Conservation (phyloP, 83 land plant genomes). For the Diphasiastrum complanatum region DNA sequence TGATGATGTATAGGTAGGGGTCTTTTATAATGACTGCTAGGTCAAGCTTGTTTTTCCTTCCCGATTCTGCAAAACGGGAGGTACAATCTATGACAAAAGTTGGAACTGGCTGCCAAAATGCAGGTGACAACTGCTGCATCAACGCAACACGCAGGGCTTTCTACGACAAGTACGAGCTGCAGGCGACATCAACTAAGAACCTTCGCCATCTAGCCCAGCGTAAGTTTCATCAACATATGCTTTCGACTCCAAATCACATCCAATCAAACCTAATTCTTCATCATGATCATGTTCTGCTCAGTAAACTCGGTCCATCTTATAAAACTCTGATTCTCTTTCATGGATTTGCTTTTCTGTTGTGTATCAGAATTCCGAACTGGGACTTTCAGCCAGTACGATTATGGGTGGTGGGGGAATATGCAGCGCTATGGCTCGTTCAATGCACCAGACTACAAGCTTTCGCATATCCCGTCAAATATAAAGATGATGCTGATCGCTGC, state of each 20-base stretch:
- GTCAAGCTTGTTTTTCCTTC: too few species aligned
- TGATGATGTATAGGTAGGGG: neutral
- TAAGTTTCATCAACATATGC: neutral
- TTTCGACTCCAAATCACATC: neutral
- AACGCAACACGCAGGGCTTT: neutral
- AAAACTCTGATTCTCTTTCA: neutral
- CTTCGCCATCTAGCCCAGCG: conserved; percentile 11
- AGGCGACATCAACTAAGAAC: conserved; percentile 11
- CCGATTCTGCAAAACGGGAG: too few species aligned
- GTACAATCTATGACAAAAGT: too few species aligned
- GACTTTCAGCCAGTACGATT: conserved; percentile 3
- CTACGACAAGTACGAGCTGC: conserved; percentile 3
- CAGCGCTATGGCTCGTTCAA: neutral
- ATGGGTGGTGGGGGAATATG: conserved; percentile 1
- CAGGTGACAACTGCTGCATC: conserved; percentile 10
- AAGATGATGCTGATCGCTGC: neutral
- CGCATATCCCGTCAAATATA: conserved; percentile 1
- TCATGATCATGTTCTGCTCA: neutral
- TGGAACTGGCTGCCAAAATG: too few species aligned
- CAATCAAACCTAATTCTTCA: neutral
- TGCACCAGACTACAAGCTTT: neutral
- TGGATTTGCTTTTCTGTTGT: conserved; percentile 1
- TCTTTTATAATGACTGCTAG: neutral
- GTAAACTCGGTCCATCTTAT: neutral
- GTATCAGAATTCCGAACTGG: conserved; percentile 1